Evolutionary conservation across 352 stramenopile genomes (phyloP).

Genomic region (Phytophthora pluvialis): DNA sequence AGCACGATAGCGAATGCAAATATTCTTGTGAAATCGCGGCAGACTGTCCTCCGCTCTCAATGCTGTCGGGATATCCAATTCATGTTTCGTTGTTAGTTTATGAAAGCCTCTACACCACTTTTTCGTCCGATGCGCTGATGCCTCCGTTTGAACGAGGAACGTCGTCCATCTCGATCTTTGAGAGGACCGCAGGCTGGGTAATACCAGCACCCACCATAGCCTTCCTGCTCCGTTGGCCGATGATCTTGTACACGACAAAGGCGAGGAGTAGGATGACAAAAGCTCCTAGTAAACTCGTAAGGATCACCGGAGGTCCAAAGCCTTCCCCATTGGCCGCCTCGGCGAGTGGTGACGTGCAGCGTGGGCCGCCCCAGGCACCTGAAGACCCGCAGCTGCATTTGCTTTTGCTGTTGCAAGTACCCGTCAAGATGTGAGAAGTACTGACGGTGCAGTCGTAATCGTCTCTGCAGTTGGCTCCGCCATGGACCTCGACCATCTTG

Average conservation of each 20-base stretch:
- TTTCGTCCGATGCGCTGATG: conserved; percentile 19
- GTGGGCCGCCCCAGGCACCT: conserved; percentile 47
- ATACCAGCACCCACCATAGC: conserved; percentile 23
- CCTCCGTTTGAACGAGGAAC: conserved; percentile 15
- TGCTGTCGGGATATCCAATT: background rate
- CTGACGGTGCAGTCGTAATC: conserved; percentile 54
- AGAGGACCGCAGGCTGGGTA: conserved; percentile 20
- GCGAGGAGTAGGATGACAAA: conserved; percentile 22
- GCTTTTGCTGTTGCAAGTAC: conserved; percentile 35
- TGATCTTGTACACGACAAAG: conserved; percentile 36
- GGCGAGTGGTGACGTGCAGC: conserved; percentile 45
- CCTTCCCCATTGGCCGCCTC: conserved; percentile 34
- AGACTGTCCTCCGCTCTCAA: too few species aligned
- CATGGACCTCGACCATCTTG: conserved; percentile 44
- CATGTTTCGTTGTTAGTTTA: background rate
- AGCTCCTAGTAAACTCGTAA: conserved; percentile 26
- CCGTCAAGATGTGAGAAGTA: conserved; percentile 43
- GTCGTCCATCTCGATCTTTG: conserved; percentile 38
- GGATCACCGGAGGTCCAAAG: conserved; percentile 48
- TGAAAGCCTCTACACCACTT: conserved; percentile 26
- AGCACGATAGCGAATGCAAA: conserved; percentile 12
- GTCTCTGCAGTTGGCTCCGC: conserved; percentile 45
- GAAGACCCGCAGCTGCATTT: conserved; percentile 44
- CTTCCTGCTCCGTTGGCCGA: conserved; percentile 31
- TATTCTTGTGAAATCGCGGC: conserved; percentile 17